phyloP scores from a whole-genome alignment of 345 rosid genomes.

The Salix udensis region DNA sequence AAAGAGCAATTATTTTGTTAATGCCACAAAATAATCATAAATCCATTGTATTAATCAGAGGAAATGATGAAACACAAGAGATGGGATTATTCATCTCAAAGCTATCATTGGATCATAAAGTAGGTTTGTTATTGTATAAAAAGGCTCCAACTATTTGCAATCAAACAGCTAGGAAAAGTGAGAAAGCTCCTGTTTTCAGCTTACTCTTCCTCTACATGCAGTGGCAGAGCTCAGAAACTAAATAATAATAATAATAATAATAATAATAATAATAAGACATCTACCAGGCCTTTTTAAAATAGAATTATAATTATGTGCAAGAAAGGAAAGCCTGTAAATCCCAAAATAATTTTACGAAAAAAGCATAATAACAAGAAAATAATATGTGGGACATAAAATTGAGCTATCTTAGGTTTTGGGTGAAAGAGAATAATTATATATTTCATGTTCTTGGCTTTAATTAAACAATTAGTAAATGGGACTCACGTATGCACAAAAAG shows the following conservation, averaged over 20 bases:
- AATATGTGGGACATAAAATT: not conserved
- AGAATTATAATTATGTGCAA: not conserved
- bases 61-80: not conserved
- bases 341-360: not conserved
- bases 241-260: too few relatives aligned
- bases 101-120: not conserved
- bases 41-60: not conserved
- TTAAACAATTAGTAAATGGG: not conserved
- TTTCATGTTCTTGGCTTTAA: not conserved
- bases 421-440: not conserved
- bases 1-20: not conserved
- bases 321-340: not conserved
- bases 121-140: not conserved
- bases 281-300: not conserved
- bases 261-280: too few relatives aligned
- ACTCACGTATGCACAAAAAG: not conserved
- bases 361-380: not conserved
- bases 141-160: not conserved
- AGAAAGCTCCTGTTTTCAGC: not conserved
- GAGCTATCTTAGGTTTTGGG: not conserved
- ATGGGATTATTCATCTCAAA: not conserved
- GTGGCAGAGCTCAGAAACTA: not conserved
- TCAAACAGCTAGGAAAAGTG: not conserved
- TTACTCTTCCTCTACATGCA: not conserved
- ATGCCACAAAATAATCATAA: not conserved